phyloP scores from a whole-genome alignment of 148 eudicot genomes.

The Talinum fruticosum region DNA sequence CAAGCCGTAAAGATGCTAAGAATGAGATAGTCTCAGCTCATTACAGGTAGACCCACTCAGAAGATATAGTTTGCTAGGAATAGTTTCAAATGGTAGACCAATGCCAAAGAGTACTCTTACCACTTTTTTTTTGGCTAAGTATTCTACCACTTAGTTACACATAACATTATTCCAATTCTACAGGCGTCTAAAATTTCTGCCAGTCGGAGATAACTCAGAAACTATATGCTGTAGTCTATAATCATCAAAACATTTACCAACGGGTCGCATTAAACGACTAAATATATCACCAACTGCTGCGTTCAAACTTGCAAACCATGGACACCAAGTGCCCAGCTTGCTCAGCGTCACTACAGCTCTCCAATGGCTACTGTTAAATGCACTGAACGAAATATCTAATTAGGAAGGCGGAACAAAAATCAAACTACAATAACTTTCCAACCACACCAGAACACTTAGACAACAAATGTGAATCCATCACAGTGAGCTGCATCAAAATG shows the following conservation, averaged over 20 bases:
- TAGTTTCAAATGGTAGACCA: background rate
- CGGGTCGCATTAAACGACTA: background rate
- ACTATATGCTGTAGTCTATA: background rate
- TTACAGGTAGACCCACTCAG: background rate
- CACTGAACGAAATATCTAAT: background rate
- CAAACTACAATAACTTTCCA: background rate
- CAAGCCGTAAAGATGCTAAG: background rate
- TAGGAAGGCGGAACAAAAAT: background rate
- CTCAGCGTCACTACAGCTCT: background rate
- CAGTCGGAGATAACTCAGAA: background rate
- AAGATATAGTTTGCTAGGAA: background rate
- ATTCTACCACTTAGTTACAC: background rate
- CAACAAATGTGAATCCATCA: background rate
- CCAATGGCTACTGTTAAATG: background rate
- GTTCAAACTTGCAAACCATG: background rate
- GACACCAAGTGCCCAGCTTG: background rate
- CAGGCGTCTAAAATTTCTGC: background rate
- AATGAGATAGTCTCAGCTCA: background rate
- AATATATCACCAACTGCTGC: background rate
- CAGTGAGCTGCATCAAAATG: background rate
- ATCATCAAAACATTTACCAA: background rate
- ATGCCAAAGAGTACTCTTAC: too few species aligned
- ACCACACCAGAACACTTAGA: background rate
- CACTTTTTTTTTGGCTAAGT: too few species aligned
- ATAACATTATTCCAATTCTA: background rate